Evolutionary conservation across 371 early-diverging fungal genomes (phyloP), one percentile per base, ranked within the genome.

Genomic region (Agmasoma carcini): DNA sequence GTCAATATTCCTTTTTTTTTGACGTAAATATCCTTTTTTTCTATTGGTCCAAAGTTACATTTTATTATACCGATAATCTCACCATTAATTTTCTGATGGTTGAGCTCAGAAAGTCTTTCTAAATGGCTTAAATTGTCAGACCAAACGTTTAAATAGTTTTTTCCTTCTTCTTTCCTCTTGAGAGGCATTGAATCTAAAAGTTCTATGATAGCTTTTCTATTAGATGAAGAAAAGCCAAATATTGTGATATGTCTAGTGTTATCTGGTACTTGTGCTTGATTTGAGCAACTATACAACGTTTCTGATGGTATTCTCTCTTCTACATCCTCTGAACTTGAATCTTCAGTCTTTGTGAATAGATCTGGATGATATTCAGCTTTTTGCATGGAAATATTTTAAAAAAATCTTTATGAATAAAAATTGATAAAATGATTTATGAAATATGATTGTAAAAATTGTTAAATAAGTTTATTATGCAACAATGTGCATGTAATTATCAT

Each of bases 1-100:
- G 19, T 54, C 33, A 74, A 36, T 1, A 74, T 5, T 19, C 74
- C 71, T 40, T 65, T 63, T 25, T 66, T 68, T 29, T 50, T 65
- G 36, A 55, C 33, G 41, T 63, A 59, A 47, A 74, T 50, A 50
- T 61, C 59, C 38, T 36, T 41, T 19, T 46, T 48, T 25, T 66
- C 54, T 14, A 66, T 22, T 1, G 31, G 34, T 36, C 59, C 63
- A n/a, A 12, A 47, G 27, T 26, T 37, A 7, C 65, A 63, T 48
- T 65, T 65, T 14, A 61, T 47, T 5, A 63, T 64, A 11, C 74
- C 74, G 12, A 74, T 61, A 52, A 74, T 74, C 43, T 74, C 74
- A 9, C 69, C 74, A 45, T 69, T 69, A 19, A 70, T 30, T 12
- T 54, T 61, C 1, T 11, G 5, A 0, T 44, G 56, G 43, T 61